A percentile compares a stretch with the other conserved stretches of the same genome.
These are phyloP conservation scores for Pisolithus marmoratus DNA, from an alignment of 768 basidiomycete genomes.

Conservation along the genomic window DNA sequence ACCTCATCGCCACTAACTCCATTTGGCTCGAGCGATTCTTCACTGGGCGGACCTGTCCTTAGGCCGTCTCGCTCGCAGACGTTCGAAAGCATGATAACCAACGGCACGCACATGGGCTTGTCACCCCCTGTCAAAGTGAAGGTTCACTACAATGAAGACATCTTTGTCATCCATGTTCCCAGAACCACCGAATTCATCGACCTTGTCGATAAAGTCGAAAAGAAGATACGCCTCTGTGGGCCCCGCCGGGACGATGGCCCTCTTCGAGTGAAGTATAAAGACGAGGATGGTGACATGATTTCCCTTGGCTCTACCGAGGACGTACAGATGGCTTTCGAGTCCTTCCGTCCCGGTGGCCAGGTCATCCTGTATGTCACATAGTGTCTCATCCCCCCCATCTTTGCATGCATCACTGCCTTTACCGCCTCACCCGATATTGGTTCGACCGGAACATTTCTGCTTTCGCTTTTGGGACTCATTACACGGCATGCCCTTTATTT, in stretches of 20 bases:
- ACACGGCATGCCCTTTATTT: slow-evolving; percentile 3
- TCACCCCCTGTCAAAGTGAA: slow-evolving; percentile 76
- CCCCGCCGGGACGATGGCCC: slow-evolving; percentile 76
- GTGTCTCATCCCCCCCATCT: slow-evolving; percentile 14
- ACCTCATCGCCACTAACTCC: slow-evolving; percentile 85
- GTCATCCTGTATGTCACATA: slow-evolving; percentile 77
- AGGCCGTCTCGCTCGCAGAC: slow-evolving; percentile 51
- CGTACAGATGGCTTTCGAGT: slow-evolving; percentile 91
- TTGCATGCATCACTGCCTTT: slow-evolving; percentile 3
- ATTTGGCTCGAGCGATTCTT: slow-evolving; percentile 86
- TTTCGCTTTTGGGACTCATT: slow-evolving; percentile 11
- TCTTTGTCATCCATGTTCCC: slow-evolving; percentile 90
- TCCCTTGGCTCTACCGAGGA: slow-evolving; percentile 88
- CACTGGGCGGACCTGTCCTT: slow-evolving; percentile 52
- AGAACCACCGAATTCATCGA: slow-evolving; percentile 74
- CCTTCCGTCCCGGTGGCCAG: slow-evolving; percentile 71
- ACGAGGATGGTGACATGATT: slow-evolving; percentile 91
- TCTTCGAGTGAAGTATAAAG: slow-evolving; percentile 80
- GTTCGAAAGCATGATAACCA: slow-evolving; percentile 38
- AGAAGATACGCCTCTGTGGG: slow-evolving; percentile 90
- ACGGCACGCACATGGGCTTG: slow-evolving; percentile 19
- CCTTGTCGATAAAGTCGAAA: slow-evolving; percentile 83
- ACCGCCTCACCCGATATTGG: background rate
- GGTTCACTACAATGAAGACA: slow-evolving; percentile 91
- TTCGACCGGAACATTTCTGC: slow-evolving; percentile 7